phyloP scores from a whole-genome alignment of 805 yeast genomes.

The Dipodascus albidus region DNA sequence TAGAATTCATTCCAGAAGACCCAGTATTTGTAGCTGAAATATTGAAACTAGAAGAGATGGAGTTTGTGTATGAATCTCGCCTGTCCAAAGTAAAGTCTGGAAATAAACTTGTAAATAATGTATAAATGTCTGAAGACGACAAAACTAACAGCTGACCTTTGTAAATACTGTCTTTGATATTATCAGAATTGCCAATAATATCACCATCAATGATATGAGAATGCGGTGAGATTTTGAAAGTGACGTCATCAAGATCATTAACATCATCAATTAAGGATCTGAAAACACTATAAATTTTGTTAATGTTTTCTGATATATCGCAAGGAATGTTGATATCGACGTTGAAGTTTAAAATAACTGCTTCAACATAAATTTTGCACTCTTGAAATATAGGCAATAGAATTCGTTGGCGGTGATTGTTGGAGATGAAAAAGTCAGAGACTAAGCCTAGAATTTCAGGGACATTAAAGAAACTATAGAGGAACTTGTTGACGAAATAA shows the following conservation, averaged over 20 bases:
- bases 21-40: conserved; percentile 6
- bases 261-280: conserved; percentile 2
- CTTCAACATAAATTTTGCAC: neutral
- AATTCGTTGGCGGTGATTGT: conserved; percentile 15
- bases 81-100: conserved; percentile 12
- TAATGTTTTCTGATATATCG: neutral
- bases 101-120: conserved; percentile 17
- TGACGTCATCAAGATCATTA: conserved; percentile 4
- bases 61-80: conserved; percentile 24
- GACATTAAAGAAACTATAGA: conserved; percentile 8
- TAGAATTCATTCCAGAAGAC: conserved; percentile 1
- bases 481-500: conserved; percentile 13
- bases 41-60: conserved; percentile 8
- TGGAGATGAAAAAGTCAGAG: conserved; percentile 13
- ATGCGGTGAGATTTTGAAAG: conserved; percentile 4
- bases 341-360: neutral
- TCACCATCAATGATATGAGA: conserved; percentile 5
- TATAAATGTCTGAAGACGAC: conserved; percentile 22
- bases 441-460: conserved; percentile 18
- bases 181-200: conserved; percentile 5
- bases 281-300: conserved; percentile 4
- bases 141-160: conserved; percentile 13
- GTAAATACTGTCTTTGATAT: neutral
- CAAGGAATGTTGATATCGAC: neutral
- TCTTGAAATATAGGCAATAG: conserved; percentile 12